phyloP scores from a whole-genome alignment of 257 asterid genomes.

The Pogostemon cablin region DNA sequence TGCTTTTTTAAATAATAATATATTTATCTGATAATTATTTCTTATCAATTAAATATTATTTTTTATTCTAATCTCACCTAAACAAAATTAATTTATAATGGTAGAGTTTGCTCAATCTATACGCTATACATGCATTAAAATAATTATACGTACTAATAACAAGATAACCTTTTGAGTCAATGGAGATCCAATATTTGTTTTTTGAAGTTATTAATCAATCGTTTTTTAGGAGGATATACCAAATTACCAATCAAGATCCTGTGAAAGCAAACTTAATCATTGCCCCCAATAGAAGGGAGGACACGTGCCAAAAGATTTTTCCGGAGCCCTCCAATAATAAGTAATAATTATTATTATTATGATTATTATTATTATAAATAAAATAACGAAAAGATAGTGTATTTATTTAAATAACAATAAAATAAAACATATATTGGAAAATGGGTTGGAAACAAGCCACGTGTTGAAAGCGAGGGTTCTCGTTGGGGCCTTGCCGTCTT shows the following conservation, averaged over 20 bases:
- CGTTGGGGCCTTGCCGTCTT: slow-evolving; percentile 45
- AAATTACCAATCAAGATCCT: background rate
- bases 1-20: no score
- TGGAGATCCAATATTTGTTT: background rate
- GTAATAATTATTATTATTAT: no score
- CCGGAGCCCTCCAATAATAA: slow-evolving; percentile 5
- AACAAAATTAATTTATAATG: no score
- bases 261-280: slow-evolving; percentile 14
- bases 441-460: slow-evolving; percentile 40
- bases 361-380: background rate
- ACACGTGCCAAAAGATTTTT: slow-evolving; percentile 29
- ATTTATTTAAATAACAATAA: background rate
- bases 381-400: background rate
- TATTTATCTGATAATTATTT: no score
- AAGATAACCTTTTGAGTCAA: no score
- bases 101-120: no score
- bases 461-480: slow-evolving; percentile 43
- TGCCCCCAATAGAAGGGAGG: slow-evolving; percentile 22
- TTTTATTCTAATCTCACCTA: no score
- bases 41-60: no score
- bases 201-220: background rate
- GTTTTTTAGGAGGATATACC: background rate
- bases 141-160: no score
- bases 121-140: no score
- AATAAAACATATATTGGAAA: background rate